These are phyloP conservation scores for Vigna unguiculata DNA, from an alignment of 306 rosid genomes.

Conservation along the genomic window DNA sequence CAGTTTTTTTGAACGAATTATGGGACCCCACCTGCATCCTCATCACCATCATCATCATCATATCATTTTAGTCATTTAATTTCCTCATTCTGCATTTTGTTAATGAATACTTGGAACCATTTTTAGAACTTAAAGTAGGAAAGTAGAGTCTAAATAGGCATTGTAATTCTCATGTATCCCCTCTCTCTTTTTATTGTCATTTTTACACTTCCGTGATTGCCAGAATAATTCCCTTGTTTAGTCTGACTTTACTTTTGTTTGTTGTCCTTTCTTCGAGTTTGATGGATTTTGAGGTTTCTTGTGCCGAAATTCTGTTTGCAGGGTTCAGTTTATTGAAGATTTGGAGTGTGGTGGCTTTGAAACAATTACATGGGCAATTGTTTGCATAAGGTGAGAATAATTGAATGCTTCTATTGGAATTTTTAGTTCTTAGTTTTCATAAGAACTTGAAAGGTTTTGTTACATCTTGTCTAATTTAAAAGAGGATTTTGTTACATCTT, in stretches of 20 bases:
- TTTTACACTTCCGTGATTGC: background rate
- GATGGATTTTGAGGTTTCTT: slow-evolving; percentile 20
- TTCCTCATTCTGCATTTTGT: slow-evolving; percentile 6
- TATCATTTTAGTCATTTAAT: background rate
- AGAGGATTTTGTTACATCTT: background rate
- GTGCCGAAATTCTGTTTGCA: slow-evolving; percentile 48
- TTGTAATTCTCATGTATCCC: background rate
- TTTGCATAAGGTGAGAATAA: slow-evolving; percentile 56
- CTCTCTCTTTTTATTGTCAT: background rate
- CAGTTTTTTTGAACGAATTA: background rate
- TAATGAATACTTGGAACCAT: background rate
- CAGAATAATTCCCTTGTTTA: background rate
- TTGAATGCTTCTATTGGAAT: slow-evolving; percentile 2
- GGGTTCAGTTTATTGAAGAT: slow-evolving; percentile 42
- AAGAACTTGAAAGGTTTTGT: slow-evolving; percentile 3
- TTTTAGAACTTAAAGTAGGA: slow-evolving; percentile 18
- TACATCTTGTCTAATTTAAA: background rate
- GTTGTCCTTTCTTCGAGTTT: slow-evolving; percentile 12
- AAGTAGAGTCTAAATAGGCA: slow-evolving; percentile 9
- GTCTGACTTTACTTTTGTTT: slow-evolving; percentile 23
- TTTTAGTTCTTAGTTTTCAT: slow-evolving; percentile 2
- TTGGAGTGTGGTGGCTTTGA: slow-evolving; percentile 35
- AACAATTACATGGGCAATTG: slow-evolving; percentile 74
- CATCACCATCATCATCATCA: background rate
- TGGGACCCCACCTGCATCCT: slow-evolving; percentile 9